Conservation (phyloP, 1,284 basidiomycete genomes). For the Heterobasidion irregulare region DNA sequence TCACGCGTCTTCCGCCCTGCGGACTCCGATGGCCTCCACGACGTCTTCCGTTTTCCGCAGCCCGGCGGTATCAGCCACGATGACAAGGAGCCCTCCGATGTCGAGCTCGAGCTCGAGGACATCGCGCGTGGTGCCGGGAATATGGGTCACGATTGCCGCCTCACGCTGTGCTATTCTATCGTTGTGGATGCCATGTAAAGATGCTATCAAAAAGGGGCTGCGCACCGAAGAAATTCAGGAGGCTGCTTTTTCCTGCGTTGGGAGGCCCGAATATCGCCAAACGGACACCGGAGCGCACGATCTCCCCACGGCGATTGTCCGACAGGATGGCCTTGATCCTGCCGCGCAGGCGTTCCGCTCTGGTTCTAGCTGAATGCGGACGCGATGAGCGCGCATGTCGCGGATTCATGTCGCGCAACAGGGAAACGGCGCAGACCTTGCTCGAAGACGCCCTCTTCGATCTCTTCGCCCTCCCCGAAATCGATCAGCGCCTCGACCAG, state of each 20-base stretch:
- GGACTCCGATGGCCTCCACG: slow-evolving; percentile 79
- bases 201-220: neutral
- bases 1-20: slow-evolving; percentile 63
- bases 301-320: slow-evolving; percentile 72
- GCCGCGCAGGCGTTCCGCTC: slow-evolving; percentile 36
- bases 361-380: slow-evolving; percentile 33
- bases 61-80: slow-evolving; percentile 81
- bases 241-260: slow-evolving; percentile 83
- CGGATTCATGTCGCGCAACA: neutral
- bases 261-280: slow-evolving; percentile 86
- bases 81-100: slow-evolving; percentile 77
- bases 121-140: slow-evolving; percentile 85
- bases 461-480: slow-evolving; percentile 84
- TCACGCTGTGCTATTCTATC: slow-evolving; percentile 60
- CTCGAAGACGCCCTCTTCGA: slow-evolving; percentile 69
- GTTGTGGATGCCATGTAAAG: no score
- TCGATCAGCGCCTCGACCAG: slow-evolving; percentile 84
- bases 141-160: slow-evolving; percentile 80
- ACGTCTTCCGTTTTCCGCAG: slow-evolving; percentile 63
- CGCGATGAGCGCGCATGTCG: neutral
- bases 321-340: slow-evolving; percentile 49
- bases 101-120: slow-evolving; percentile 78
- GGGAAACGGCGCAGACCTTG: slow-evolving; percentile 34
- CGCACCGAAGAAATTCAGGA: slow-evolving; percentile 78
- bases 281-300: slow-evolving; percentile 73